Base-by-base conservation (phyloP, 495 filamentous ascomycete genomes). In the Neurospora sp. region DNA sequence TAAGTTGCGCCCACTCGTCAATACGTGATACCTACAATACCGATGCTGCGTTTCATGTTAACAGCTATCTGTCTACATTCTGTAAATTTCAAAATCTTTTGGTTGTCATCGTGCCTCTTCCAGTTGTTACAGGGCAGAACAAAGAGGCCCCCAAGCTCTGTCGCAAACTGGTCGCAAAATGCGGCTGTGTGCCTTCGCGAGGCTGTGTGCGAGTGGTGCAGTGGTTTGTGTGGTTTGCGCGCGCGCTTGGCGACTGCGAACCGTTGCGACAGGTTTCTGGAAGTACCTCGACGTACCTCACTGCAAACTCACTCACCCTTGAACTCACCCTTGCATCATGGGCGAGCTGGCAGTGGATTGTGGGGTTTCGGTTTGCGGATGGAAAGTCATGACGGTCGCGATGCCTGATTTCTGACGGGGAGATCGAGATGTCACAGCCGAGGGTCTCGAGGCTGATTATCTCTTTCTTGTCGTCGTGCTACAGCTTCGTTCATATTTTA, bases 271-370 rank as follows among this genome's bases (percentile, higher is more conserved):
- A 72, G 42, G 71, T 37, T 69, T 73, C 69, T 71, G 28, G 34
- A 74, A 54, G 73, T 74, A 74, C 73, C 39, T 45, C 39, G 4
- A 74, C 24, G 73, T 74, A 74, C 71, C 28, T 66, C 28, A 28
- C 54, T 34, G 54, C 54, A 34, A 66, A 48, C 24, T 28, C 54
- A 28, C 24, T 34, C 54, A 17, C 24, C n/a, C 36, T 45, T 28
- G 69, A 69, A 40, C 72, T 70, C 69, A 71, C 72, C 69, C 69
- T 73, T 69, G 24, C 59, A 38, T 73, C 73, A 39, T 66, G 38
- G 28, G 15, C 54, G 28, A 66, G 54, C 54, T 66, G 54, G 54
- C 28, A 66, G 54, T 66, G 54, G 54, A 10, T 34, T 62, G 54
- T 62, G 54, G 54, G 54, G 54, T 62, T 62, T 34, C 54, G 34